Base-by-base conservation (phyloP, 2,329 filamentous ascomycete genomes). In the Lasiodiplodia hormozganensis region DNA sequence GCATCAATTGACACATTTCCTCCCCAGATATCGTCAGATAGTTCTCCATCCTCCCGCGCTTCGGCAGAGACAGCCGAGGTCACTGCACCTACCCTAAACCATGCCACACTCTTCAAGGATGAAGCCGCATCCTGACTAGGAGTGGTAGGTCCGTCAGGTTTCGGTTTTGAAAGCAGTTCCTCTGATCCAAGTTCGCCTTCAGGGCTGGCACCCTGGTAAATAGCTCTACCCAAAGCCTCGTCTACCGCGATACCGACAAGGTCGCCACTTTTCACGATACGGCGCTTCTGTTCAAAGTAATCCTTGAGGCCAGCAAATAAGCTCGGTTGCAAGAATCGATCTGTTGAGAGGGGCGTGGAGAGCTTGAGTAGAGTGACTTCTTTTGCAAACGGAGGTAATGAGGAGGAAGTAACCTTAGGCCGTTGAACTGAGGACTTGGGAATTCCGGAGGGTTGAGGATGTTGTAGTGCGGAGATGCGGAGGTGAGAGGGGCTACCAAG, bases 351-450 rank as follows among this genome's bases (percentile, higher is more conserved):
- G 0, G 96, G 96, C 0, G 94, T 97, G 12, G 94, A 90, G 52
- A 99, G 89, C 73, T 97, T 96, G 57, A 95, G 87, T 51, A 99
- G 84, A 0, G 92, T 96, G 65, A 98, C 92, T 75, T 97, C 94
- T 72, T 88, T 89, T 0, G 89, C 89, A 43, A 86, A 79, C 21
- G 89, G 89, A 4, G 89, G 89, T 21, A 83, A 79, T 38, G 83
- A 84, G n/a, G 80, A 77, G 60, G 78, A 78, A 0, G 77, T 78
- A 11, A 83, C 73, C 69, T 78, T 82, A 69, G 79, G 80, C 72
- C 82, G 85, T 75, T 78, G 82, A 31, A 71, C 73, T 11, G 73
- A 73, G 2, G 74, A 69, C 64, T 86, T 83, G 8, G 84, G 85
- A 23, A 68, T 53, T 11, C 34, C 51, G 0, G 49, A 25, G 7